Percentiles rank a stretch among this genome's conserved stretches.
Conservation (phyloP, 169 alveolate genomes). For the Plasmodium inui region DNA sequence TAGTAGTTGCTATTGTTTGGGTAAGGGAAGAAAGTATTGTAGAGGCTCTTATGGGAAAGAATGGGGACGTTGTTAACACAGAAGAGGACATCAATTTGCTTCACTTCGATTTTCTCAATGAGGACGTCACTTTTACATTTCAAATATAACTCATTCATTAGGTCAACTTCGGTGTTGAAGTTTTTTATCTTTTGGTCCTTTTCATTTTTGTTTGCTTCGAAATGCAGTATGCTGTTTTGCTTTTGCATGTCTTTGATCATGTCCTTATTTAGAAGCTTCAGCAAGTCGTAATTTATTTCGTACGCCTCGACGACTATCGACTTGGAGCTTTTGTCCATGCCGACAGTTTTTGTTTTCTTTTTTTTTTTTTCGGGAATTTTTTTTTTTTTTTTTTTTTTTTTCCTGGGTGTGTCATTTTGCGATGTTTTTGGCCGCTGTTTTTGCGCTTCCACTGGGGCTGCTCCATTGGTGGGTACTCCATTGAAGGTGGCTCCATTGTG, state of each 20-base stretch:
- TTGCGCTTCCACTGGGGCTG: background rate
- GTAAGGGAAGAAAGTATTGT: constrained; percentile 56
- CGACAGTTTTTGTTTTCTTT: constrained; percentile 50
- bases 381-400: constrained; percentile 33
- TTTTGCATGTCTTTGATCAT: constrained; percentile 59
- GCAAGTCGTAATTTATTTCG: constrained; percentile 67
- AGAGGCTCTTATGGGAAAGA: constrained; percentile 49
- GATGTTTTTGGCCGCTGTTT: background rate
- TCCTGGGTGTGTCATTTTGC: background rate
- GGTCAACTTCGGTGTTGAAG: constrained; percentile 59
- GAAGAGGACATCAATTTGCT: constrained; percentile 51
- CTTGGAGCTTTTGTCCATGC: constrained; percentile 52
- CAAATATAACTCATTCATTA: constrained; percentile 73
- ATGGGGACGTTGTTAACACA: constrained; percentile 75
- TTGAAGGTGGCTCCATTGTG: background rate
- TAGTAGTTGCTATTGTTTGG: constrained; percentile 51
- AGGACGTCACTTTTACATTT: constrained; percentile 60
- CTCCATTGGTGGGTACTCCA: background rate
- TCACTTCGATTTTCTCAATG: constrained; percentile 57
- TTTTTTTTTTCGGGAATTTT: constrained; percentile 24
- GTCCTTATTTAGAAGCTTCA: constrained; percentile 50
- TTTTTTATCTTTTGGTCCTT: constrained; percentile 61
- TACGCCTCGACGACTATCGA: constrained; percentile 71
- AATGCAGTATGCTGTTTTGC: constrained; percentile 66
- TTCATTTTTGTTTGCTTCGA: constrained; percentile 49